Evolutionary conservation across 257 asterid genomes (phyloP).

Genomic region (Datura wrightii): DNA sequence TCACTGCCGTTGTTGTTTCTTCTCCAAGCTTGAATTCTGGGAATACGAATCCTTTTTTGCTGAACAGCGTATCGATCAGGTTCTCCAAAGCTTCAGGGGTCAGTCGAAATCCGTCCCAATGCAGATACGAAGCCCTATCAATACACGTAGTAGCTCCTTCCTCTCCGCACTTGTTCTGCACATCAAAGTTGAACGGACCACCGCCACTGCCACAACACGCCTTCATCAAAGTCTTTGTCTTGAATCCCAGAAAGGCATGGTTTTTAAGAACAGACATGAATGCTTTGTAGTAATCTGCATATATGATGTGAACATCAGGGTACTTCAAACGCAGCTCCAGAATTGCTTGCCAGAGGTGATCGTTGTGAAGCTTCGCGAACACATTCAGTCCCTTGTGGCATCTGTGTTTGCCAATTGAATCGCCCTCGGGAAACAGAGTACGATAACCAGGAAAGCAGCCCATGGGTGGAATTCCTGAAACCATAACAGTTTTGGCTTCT

Average conservation of each 20-base stretch:
- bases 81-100: not conserved
- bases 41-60: not conserved
- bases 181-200: not conserved
- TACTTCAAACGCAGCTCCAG: not conserved
- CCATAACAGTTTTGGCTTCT: not conserved
- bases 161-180: not conserved
- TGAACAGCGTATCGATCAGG: not conserved
- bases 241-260: not conserved
- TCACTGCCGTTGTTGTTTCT: not conserved
- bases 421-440: not conserved
- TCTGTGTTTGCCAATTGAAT: not conserved
- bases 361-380: not conserved
- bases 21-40: not conserved
- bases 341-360: constrained; percentile 6
- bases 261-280: not conserved
- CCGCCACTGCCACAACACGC: not conserved
- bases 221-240: not conserved
- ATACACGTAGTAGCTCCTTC: not conserved
- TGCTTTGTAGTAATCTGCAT: constrained; percentile 14
- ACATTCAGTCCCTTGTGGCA: not conserved
- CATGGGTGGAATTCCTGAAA: constrained; percentile 20
- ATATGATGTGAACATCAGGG: not conserved
- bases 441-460: not conserved
- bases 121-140: not conserved
- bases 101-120: not conserved